Evolutionary conservation across 1,284 basidiomycete genomes (phyloP).

Genomic region (Inonotus obliquus): DNA sequence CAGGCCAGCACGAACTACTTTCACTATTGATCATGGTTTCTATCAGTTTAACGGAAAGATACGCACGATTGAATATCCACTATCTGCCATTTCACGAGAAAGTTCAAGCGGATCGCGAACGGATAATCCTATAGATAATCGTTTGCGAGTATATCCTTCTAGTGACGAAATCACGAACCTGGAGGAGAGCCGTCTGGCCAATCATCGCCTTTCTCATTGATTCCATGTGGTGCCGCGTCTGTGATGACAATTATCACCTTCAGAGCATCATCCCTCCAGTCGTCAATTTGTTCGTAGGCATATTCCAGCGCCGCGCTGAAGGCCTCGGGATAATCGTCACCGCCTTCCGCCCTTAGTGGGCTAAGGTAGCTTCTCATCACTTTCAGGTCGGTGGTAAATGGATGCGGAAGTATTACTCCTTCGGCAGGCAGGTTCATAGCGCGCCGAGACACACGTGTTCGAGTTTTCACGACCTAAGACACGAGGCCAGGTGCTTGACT

Average conservation of each 20-base stretch:
- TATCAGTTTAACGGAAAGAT: background rate
- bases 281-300: conserved; percentile 33
- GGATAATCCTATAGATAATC: conserved; percentile 6
- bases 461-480: no score
- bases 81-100: conserved; percentile 41
- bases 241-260: conserved; percentile 50
- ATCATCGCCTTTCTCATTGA: conserved; percentile 34
- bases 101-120: conserved; percentile 47
- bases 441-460: no score
- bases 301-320: conserved; percentile 54
- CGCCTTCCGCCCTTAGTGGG: background rate
- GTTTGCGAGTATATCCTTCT: background rate
- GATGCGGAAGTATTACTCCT: background rate
- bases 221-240: conserved; percentile 55
- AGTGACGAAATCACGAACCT: background rate
- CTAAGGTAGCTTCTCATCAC: background rate
- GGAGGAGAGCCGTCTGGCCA: conserved; percentile 26
- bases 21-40: background rate
- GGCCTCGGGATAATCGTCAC: background rate
- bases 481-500: no score
- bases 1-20: background rate
- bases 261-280: conserved; percentile 45
- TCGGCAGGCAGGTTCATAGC: background rate
- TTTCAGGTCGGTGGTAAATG: conserved; percentile 1
- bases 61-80: background rate